Evolutionary conservation across 2,329 filamentous ascomycete species (phyloP), one percentile per base, ranked within the genome.

Genomic region (Talaromyces verruculosus): DNA sequence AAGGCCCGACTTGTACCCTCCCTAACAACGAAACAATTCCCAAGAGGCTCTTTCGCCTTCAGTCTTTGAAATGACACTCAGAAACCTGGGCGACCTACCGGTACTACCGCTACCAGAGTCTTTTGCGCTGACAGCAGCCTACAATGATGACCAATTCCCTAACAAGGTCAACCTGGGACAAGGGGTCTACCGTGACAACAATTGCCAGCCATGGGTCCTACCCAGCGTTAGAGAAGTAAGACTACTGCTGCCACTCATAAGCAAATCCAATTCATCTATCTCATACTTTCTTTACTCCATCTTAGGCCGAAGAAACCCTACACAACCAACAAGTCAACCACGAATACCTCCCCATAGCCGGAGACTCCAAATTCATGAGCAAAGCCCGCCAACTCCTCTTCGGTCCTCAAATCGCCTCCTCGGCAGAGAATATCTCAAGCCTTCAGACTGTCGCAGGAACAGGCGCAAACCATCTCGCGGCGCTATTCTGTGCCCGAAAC

Each of bases 361-460:
- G 93, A 73, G 85, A 96, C 67, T 81, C 87, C 64, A 83, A 87
- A 68, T 93, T 96, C 81, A 94, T 91, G 65, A 84, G 86, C 73
- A 91, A 92, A 76, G 92, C 92, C 25, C 89, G 91, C 74, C 91
- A 92, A 82, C 85, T 96, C 70, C 88, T 95, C 67, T 85, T 96
- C 45, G 91, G 92, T 47, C 39, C 55, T 91, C 67, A 84, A 82
- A 72, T 66, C 77, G 69, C 33, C 43, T 60, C 61, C 10, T 49
- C 64, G 22, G 51, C 65, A n/a, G 22, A 59, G 37, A 72, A 72
- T 43, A 71, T 87, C 67, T 84, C 89, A 66, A 92, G 91, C 33
- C 77, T 96, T 47, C 93, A 97, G 82, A 94, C 93, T 74, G 93
- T 97, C 80, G 96, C 93, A 64, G 93, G 93, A 70, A 97, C 93